Evolutionary conservation across 805 yeast genomes (phyloP).

Genomic region (Myxozyma udenii): DNA sequence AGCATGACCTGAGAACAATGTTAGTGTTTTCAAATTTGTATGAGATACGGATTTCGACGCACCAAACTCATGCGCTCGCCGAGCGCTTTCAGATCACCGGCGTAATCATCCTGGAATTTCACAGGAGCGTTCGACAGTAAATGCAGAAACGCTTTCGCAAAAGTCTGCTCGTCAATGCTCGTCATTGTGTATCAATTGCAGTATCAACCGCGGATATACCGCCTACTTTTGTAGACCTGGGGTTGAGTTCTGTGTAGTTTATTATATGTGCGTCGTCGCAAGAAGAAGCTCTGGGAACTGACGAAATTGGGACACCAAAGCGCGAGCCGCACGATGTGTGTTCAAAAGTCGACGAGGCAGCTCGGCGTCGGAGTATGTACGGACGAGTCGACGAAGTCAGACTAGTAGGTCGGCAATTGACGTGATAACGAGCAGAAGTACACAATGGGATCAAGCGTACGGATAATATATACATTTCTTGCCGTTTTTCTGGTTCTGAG

Average conservation of each 20-base stretch:
- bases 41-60: background rate
- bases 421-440: no score
- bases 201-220: background rate
- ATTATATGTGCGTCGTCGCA: no score
- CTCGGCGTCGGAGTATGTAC: no score
- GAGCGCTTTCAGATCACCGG: conserved; percentile 6
- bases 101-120: conserved; percentile 18
- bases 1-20: conserved; percentile 8
- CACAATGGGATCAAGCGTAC: no score
- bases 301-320: background rate
- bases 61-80: conserved; percentile 12
- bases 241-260: no score
- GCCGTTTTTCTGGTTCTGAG: background rate
- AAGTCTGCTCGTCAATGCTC: conserved; percentile 23
- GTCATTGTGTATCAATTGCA: conserved; percentile 12
- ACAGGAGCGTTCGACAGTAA: conserved; percentile 14
- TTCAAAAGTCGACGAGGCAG: no score
- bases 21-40: background rate
- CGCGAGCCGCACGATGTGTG: no score
- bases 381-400: no score
- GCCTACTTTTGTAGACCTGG: background rate
- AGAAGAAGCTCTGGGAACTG: background rate
- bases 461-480: background rate
- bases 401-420: no score
- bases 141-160: conserved; percentile 25